Evolutionary conservation across 768 basidiomycete species (phyloP).

Genomic region (Tulasnella sp.): DNA sequence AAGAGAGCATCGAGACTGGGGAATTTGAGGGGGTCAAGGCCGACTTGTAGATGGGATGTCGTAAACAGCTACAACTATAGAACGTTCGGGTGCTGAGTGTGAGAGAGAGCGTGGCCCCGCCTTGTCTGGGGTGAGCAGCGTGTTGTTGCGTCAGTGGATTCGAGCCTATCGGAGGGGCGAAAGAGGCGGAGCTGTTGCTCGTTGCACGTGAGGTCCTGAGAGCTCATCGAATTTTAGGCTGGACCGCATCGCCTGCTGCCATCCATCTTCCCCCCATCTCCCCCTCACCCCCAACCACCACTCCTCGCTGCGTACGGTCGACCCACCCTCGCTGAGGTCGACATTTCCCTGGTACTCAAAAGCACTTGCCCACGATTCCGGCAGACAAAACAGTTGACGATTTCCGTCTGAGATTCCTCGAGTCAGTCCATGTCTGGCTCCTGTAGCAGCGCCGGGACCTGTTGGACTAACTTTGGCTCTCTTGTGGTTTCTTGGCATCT

Average conservation of each 20-base stretch:
- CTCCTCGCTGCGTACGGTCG: neutral
- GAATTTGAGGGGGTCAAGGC: conserved; percentile 51
- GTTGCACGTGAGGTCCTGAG: neutral
- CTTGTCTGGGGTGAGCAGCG: neutral
- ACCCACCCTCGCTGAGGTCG: neutral
- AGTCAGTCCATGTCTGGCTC: conserved; percentile 39
- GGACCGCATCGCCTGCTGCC: neutral
- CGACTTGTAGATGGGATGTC: neutral
- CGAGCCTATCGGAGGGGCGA: neutral
- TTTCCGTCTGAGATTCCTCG: conserved; percentile 74
- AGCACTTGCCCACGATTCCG: conserved; percentile 49
- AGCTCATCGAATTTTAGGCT: neutral
- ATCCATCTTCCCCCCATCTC: neutral
- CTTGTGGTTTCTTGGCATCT: conserved; percentile 1
- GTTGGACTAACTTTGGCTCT: conserved; percentile 22
- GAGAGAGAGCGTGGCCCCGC: neutral
- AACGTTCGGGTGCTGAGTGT: neutral
- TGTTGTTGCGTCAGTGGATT: neutral
- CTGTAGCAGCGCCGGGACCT: conserved; percentile 2
- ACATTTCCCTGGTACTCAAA: neutral
- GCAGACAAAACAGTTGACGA: conserved; percentile 70
- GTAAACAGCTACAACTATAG: neutral
- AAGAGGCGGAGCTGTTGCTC: neutral
- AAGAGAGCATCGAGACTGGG: conserved; percentile 76
- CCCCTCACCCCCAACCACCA: neutral